Evolutionary conservation across 2,329 filamentous ascomycete species (phyloP), one percentile per base, ranked within the genome.

Genomic region (Stylonectria norvegica): DNA sequence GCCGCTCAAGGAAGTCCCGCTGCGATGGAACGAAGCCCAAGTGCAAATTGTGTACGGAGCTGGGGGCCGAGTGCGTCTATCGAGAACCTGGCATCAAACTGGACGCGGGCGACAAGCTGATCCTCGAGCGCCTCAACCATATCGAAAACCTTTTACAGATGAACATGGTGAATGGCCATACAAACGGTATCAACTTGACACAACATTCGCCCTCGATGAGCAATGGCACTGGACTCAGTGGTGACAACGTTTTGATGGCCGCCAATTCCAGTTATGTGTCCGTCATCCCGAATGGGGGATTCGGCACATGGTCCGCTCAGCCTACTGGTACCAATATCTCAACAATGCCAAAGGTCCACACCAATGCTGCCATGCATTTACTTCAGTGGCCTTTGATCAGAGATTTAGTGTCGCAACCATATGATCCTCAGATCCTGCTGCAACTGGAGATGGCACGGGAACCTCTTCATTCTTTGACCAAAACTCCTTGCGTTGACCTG

Each of bases 21-120:
- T 89, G 86, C 62, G 85, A 89, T 61, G 86, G 86, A 38, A 84
- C 77, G 8, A 82, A 87, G 52, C 87, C 87, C 31, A 91, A 89
- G 64, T 93, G 87, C 68, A 85, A 88, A 63, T 79, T 93, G 23
- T 93, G 87, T 66, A 81, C 83, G 8, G 87, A 91, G 60, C 71
- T 91, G 28, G 85, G 86, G 39, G 87, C 86, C 31, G 85, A 91
- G 48, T 93, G 87, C 63, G 76, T 90, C 50, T 93, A 93, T 63
- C 79, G 87, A 48, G 87, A 93, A 61, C 87, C 87, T 5, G 86
- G 86, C 3, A 87, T 91, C 70, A 93, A 93, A 66, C 77, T 93
- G 8, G 87, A 93, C 61, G 86, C 86, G 23, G 87, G 87, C 50
- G 87, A 91, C 69, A 91, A 90, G 67, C 72, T 93, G 41, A 93